Conservation (phyloP, 31 red algal species). For the Endocladia muricata region DNA sequence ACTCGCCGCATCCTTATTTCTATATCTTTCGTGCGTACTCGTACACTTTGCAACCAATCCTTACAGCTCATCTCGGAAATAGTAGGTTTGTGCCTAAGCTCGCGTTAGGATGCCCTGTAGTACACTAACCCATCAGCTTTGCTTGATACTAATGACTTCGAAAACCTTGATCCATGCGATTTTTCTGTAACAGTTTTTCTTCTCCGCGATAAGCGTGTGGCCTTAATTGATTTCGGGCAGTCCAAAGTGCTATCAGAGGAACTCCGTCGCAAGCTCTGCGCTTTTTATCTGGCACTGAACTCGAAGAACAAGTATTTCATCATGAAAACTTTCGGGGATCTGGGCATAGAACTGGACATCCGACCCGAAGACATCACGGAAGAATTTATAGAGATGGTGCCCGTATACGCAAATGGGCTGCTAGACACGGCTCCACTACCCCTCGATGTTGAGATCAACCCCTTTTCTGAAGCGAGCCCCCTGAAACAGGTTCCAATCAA, state of each 20-base stretch:
- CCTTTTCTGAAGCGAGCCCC: conserved; percentile 66
- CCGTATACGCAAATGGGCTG: conserved; percentile 80
- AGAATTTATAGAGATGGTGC: conserved; percentile 47
- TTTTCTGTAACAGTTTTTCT: conserved; percentile 23
- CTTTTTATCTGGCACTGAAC: conserved; percentile 74
- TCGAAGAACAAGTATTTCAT: conserved; percentile 60
- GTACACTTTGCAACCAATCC: no score
- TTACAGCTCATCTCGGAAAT: no score
- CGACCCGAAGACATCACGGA: conserved; percentile 33
- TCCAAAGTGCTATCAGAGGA: conserved; percentile 66
- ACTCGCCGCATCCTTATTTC: no score
- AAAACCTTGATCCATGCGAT: no score
- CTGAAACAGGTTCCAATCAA: conserved; percentile 55
- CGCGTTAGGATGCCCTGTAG: no score
- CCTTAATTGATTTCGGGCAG: conserved; percentile 92
- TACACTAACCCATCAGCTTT: no score
- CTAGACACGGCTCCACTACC: conserved; percentile 81
- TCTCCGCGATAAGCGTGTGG: conserved; percentile 77
- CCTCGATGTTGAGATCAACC: conserved; percentile 67
- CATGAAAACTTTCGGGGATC: conserved; percentile 45
- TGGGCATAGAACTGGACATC: conserved; percentile 84
- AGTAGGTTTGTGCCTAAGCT: no score
- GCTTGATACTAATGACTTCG: no score
- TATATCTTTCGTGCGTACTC: no score
- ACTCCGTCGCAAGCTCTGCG: conserved; percentile 70